These are phyloP conservation scores for Boletus pseudopeckii DNA, from an alignment of 768 basidiomycete genomes.

Conservation along the genomic window DNA sequence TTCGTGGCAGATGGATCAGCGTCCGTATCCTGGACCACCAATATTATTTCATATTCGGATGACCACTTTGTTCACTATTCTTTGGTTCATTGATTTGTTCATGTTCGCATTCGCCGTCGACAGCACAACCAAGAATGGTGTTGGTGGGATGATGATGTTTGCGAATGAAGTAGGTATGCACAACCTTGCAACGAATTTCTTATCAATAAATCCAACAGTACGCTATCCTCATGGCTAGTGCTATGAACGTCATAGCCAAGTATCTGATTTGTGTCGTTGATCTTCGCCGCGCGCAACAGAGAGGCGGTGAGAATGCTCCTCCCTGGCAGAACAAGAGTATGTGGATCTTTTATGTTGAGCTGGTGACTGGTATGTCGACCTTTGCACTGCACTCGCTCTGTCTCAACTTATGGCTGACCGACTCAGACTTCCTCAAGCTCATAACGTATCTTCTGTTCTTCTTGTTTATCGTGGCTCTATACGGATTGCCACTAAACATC, in stretches of 20 bases:
- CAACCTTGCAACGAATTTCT: not conserved
- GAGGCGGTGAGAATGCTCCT: slow-evolving; percentile 82
- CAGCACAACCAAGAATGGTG: slow-evolving; percentile 71
- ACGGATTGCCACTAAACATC: slow-evolving; percentile 94
- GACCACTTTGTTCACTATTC: slow-evolving; percentile 63
- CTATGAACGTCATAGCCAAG: slow-evolving; percentile 74
- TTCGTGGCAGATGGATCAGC: slow-evolving; percentile 90
- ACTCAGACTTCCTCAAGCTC: slow-evolving; percentile 87
- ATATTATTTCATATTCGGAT: slow-evolving; percentile 84
- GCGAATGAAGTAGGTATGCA: slow-evolving; percentile 74
- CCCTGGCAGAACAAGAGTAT: slow-evolving; percentile 99
- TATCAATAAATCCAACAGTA: slow-evolving; percentile 52
- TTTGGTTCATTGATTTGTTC: slow-evolving; percentile 70
- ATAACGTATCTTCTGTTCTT: slow-evolving; percentile 93
- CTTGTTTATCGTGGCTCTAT: slow-evolving; percentile 87
- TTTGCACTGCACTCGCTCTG: not conserved
- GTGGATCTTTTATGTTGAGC: slow-evolving; percentile 93
- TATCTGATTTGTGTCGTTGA: slow-evolving; percentile 83
- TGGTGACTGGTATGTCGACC: slow-evolving; percentile 69
- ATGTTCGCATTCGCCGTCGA: slow-evolving; percentile 82
- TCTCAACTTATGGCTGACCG: slow-evolving; percentile 6
- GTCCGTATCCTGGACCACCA: slow-evolving; percentile 81
- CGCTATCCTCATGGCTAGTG: slow-evolving; percentile 80
- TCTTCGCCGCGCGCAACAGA: slow-evolving; percentile 67
- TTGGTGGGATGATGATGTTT: slow-evolving; percentile 92